Base-by-base conservation (phyloP, 2,329 filamentous ascomycete genomes). In the Fusarium pseudoanthophilum region DNA sequence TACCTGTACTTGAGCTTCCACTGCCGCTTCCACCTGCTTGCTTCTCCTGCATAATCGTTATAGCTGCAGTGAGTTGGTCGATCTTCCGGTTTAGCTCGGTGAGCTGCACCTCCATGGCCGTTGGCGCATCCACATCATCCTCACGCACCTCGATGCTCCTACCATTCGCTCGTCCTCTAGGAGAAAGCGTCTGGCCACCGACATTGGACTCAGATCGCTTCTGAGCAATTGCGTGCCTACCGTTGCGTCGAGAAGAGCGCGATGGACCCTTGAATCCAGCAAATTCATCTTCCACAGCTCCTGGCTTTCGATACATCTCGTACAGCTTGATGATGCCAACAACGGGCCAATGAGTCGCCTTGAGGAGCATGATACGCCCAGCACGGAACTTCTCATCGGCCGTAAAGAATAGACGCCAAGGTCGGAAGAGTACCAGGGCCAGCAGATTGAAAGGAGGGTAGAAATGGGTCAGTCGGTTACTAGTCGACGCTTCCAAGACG, bases 401-500 rank as follows among this genome's bases (percentile, higher is more conserved):
- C 11, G 91, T 86, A 56, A 94, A 80, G 72, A 94, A 86, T 49
- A 95, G 85, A 64, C 92, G 88, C 67, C 94, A 85, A 1, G 93
- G 93, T 21, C 93, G 89, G 78, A 95, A 91, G 69, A 92, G 86
- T 71, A 92, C 82, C 62, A 95, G 85, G 13, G 93, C 91, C 49
- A 95, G 84, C 43, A 96, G 87, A 80, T 95, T 96, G 76, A 92
- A 89, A 3, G 91, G 91, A 56, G 91, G 91, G 76, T 91, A 92
- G 78, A 92, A 92, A 80, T 92, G 90, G 9, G 90, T 92, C 39
- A 92, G 86, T 52, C 91, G 86, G 75, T 92, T 92, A 76, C 89
- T 91, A 46, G 91, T 92, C 55, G 90, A 92, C 20, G 90, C 90
- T 80, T 91, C 87, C 62, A 91, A 85, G 73, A 91, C 90, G 79